Conservation (phyloP, 1,284 basidiomycete species). For the Boletus albobrunnescens region DNA sequence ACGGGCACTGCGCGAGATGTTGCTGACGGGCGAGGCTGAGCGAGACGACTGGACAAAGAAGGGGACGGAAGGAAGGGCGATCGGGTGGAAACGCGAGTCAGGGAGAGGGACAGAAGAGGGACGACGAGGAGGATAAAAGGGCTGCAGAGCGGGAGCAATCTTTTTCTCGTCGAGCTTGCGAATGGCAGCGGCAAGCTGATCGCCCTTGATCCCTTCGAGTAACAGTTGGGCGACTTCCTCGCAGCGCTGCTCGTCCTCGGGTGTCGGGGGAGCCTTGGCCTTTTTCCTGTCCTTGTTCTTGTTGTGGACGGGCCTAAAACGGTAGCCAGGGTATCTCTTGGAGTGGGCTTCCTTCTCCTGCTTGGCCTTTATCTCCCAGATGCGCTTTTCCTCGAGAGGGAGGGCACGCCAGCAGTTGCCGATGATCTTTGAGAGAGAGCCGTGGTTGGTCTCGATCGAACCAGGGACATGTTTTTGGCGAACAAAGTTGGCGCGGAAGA, state of each 20-base stretch:
- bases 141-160: constrained; percentile 13
- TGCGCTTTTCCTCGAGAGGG: constrained; percentile 59
- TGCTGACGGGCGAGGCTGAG: constrained; percentile 41
- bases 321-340: constrained; percentile 61
- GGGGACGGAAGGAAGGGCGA: constrained; percentile 41
- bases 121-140: constrained; percentile 44
- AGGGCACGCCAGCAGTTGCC: constrained; percentile 68
- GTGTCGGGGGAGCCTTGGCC: constrained; percentile 34
- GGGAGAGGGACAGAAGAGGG: constrained; percentile 66
- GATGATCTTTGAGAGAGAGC: constrained; percentile 70
- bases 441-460: constrained; percentile 79
- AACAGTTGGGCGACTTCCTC: constrained; percentile 61
- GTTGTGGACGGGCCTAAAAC: constrained; percentile 65
- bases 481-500: constrained; percentile 88
- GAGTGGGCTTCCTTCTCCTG: constrained; percentile 66
- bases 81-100: constrained; percentile 36
- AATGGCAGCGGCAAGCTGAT: constrained; percentile 63
- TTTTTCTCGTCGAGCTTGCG: constrained; percentile 46
- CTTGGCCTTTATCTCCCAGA: constrained; percentile 65
- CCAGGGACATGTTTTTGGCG: constrained; percentile 77
- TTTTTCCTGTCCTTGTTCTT: constrained; percentile 59
- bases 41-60: constrained; percentile 34
- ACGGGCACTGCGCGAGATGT: constrained; percentile 42
- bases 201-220: constrained; percentile 55
- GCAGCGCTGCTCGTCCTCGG: constrained; percentile 50